Evolutionary conservation across 192 early-diverging fungal genomes (phyloP), one percentile per base, ranked within the genome.

Genomic region (Coemansia sp.): DNA sequence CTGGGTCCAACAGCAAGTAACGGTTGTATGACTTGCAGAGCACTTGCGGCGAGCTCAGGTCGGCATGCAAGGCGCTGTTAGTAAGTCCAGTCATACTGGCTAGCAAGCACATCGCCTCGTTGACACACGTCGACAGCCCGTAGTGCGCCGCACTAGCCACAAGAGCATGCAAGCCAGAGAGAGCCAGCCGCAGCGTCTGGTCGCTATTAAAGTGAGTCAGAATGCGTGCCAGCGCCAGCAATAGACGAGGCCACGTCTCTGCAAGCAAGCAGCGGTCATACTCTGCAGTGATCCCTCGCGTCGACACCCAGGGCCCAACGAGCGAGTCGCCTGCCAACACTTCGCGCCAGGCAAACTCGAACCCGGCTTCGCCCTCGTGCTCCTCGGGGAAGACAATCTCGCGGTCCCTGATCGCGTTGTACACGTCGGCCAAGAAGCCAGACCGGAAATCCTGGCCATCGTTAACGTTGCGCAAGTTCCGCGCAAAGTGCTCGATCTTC

Each of bases 381-480:
- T 99, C 97, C 82, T 96, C 95, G 3, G 95, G 93, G 82, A 99
- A 90, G 3, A 98, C 89, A 72, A 99, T 97, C 79, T 97, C 97
- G 48, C 87, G 87, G 45, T 90, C 84, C 21, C 87, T 84, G 71
- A 99, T 97, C n/a, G 91, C 90, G 25, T 91, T 86, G 76, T 90
- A 99, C 11, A 99, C 90, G 20, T 86, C 86, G 53, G 77, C 86
- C 70, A 99, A 69, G 66, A 93, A 98, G 21, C 91, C 94, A 2
- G 76, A 64, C 12, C 85, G 75, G 71, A 99, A 97, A 65, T 99
- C 88, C 39, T 87, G 82, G 14, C 87, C 87, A 45, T 88, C 88
- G 76, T 99, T 98, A 62, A 97, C 86, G 8, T 92, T 93, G 7
- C 94, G 84, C 39, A 93, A 67, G 75, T 98, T 99, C 62, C 89